phyloP scores from a whole-genome alignment of 495 filamentous ascomycete species.

The Lichina pygmaea region DNA sequence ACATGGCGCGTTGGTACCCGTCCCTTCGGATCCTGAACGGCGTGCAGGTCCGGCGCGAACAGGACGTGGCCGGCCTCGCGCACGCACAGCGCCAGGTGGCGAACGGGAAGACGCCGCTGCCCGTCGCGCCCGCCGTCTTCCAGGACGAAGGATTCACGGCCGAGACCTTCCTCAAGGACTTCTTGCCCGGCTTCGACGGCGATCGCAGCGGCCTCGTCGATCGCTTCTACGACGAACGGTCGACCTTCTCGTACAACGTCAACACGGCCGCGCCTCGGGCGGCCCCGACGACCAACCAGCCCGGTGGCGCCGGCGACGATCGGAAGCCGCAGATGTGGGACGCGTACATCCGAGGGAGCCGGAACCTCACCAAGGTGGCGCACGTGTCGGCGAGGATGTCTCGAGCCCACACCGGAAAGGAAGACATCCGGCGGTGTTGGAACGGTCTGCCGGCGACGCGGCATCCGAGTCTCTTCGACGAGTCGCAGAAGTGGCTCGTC shows the following conservation, averaged over 20 bases:
- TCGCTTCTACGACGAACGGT: constrained; percentile 50
- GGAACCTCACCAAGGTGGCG: constrained; percentile 49
- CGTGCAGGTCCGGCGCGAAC: constrained; percentile 37
- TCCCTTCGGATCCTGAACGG: constrained; percentile 45
- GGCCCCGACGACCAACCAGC: not conserved
- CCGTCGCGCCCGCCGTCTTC: constrained; percentile 40
- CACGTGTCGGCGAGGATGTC: constrained; percentile 28
- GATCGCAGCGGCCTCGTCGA: constrained; percentile 33
- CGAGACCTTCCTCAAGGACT: constrained; percentile 45
- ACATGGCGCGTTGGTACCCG: constrained; percentile 63
- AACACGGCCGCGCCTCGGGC: constrained; percentile 30
- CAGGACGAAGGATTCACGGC: constrained; percentile 49
- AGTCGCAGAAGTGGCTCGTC: constrained; percentile 44
- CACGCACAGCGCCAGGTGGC: constrained; percentile 5
- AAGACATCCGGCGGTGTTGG: constrained; percentile 44
- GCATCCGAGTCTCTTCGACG: constrained; percentile 37
- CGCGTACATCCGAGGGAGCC: constrained; percentile 48
- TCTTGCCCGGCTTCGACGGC: constrained; percentile 48
- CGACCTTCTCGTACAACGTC: constrained; percentile 52
- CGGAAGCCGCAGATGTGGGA: constrained; percentile 26
- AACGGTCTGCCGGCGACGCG: constrained; percentile 40
- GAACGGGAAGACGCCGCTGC: constrained; percentile 32
- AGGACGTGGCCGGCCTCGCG: constrained; percentile 28
- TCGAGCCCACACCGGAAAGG: constrained; percentile 34
- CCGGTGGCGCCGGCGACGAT: not conserved